Evolutionary conservation across 495 filamentous ascomycete species (phyloP), one percentile per base, ranked within the genome.

Genomic region (Podospora bellae-mahoneyi): DNA sequence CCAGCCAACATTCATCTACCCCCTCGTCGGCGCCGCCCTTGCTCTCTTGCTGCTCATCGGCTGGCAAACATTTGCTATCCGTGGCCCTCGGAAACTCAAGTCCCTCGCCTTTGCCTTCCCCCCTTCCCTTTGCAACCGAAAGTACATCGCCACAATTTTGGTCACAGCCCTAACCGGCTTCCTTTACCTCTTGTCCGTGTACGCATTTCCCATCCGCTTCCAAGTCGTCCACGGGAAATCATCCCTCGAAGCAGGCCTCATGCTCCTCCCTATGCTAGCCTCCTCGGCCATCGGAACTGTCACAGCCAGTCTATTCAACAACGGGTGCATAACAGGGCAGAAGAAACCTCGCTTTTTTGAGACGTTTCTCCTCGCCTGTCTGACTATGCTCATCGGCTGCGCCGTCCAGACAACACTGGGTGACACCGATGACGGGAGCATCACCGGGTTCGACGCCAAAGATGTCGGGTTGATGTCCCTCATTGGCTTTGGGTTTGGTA

Each of bases 261-360:
- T 86, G 68, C 78, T 93, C 64, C 78, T 90, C 9, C 85, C 86
- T 5, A 83, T 88, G 77, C 71, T 88, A 16, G 84, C 71, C 53
- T 80, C 68, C 32, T 79, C 70, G 53, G 84, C 85, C 2, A 44
- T 84, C 19, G 85, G 84, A 0, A 84, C 82, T 9, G 71, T 73
- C 23, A 48, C 23, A 15, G 55, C n/a, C n/a, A 58, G n/a, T n/a
- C 1, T 86, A 5, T 77, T 77, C 13, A 84, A 82, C 2, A 70
- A 63, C 0, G 9, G 80, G 63, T 81, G 79, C 58, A 69, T 71
- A 5, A 18, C 10, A 6, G 34, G 26, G 44, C 13, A 27, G 58
- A 73, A 74, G 53, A 70, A 72, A 60, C 70, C 77, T 55, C 62
- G 71, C 61, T 72, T 76, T n/a, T 75, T 73, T 28, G 79, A 79